Percentiles rank a stretch among this genome's conserved stretches.
phyloP scores from a whole-genome alignment of 495 filamentous ascomycete genomes.

The Xylaria telfairii region DNA sequence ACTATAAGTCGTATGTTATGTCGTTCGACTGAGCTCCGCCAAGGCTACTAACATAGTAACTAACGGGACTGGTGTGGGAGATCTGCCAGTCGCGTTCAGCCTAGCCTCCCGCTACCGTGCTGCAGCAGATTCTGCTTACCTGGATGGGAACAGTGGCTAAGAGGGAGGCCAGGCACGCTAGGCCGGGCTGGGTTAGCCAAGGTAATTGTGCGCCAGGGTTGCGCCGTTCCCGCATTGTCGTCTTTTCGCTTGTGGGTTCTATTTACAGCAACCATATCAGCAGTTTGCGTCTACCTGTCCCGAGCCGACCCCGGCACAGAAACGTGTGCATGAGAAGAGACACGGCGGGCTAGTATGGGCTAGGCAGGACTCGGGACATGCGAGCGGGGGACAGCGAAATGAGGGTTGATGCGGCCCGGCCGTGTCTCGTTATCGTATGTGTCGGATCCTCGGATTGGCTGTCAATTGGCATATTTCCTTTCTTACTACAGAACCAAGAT shows the following conservation, averaged over 20 bases:
- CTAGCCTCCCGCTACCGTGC: constrained; percentile 15
- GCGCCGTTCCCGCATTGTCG: not conserved
- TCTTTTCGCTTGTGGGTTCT: constrained; percentile 15
- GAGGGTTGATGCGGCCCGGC: not conserved
- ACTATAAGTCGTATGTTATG: constrained; percentile 25
- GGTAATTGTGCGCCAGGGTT: not conserved
- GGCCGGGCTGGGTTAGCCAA: not conserved
- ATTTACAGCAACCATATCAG: constrained; percentile 19
- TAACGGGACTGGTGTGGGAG: not conserved
- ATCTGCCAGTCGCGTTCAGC: not conserved
- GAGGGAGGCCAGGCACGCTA: not conserved
- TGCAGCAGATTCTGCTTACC: constrained; percentile 12
- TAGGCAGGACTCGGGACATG: constrained; percentile 2
- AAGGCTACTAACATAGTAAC: constrained; percentile 11
- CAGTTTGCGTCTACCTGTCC: too few relatives aligned
- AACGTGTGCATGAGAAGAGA: constrained; percentile 22
- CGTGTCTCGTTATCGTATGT: constrained; percentile 6
- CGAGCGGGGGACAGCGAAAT: not conserved
- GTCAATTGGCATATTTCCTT: not conserved
- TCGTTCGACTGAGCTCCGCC: constrained; percentile 20
- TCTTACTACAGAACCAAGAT: constrained; percentile 13
- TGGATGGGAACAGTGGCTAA: not conserved
- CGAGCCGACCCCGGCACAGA: constrained; percentile 6
- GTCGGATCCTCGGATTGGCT: not conserved
- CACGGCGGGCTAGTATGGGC: not conserved